Percentiles rank a stretch among this genome's conserved stretches.
Evolutionary conservation across 805 yeast species (phyloP).

Genomic region (Lipomyces anomalus): DNA sequence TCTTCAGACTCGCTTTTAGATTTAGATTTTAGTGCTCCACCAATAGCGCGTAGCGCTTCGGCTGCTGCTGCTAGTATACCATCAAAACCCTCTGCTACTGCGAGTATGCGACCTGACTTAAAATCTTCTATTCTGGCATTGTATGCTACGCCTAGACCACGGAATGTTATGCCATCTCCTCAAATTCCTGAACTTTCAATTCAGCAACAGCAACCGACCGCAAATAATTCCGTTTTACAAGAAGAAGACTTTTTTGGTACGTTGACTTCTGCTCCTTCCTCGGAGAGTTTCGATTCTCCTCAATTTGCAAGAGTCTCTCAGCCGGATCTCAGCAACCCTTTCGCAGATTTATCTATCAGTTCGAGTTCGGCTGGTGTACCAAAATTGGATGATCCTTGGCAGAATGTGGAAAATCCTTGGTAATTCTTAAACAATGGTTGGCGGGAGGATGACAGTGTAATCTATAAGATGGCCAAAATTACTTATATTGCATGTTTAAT

Average conservation of each 20-base stretch:
- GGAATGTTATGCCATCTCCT: conserved; percentile 25
- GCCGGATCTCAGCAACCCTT: conserved; percentile 12
- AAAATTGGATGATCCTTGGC: not conserved
- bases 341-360: conserved; percentile 14
- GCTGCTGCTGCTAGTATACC: conserved; percentile 8
- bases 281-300: not conserved
- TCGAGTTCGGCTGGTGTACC: not conserved
- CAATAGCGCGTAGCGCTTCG: conserved; percentile 24
- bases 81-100: conserved; percentile 21
- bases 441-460: no score
- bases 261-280: conserved; percentile 2
- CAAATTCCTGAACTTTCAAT: conserved; percentile 19
- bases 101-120: conserved; percentile 63
- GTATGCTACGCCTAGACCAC: conserved; percentile 59
- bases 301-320: not conserved
- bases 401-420: not conserved
- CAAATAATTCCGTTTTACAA: not conserved
- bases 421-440: no score
- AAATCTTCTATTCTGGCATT: conserved; percentile 87
- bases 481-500: no score
- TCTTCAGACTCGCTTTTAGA: conserved; percentile 12
- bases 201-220: conserved; percentile 5
- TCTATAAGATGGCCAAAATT: no score
- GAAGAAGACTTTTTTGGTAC: not conserved
- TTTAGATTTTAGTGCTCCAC: conserved; percentile 15